phyloP scores from a whole-genome alignment of 2,329 filamentous ascomycete species.

The Claviceps arundinis region DNA sequence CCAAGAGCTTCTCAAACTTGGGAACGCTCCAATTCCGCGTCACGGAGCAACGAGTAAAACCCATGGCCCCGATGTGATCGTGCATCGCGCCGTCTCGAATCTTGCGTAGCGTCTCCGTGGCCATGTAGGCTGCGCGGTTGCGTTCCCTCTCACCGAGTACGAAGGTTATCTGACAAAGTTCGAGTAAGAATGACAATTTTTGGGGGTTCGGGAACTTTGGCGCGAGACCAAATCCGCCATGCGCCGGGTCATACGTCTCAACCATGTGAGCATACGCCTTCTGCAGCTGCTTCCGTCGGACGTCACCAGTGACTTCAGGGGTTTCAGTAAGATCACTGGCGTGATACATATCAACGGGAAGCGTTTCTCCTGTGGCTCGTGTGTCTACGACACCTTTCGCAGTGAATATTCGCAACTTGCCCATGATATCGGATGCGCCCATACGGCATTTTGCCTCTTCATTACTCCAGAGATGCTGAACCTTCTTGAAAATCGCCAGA shows the following conservation, averaged over 20 bases:
- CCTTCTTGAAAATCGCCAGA: slow-evolving; percentile 67
- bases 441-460: slow-evolving; percentile 73
- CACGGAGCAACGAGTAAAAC: slow-evolving; percentile 66
- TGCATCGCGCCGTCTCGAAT: slow-evolving; percentile 47
- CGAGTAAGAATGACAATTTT: slow-evolving; percentile 70
- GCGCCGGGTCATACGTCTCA: slow-evolving; percentile 62
- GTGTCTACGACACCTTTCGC: slow-evolving; percentile 64
- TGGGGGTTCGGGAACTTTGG: slow-evolving; percentile 87
- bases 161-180: slow-evolving; percentile 55
- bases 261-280: slow-evolving; percentile 76
- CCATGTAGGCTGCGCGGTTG: slow-evolving; percentile 62
- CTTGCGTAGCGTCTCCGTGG: slow-evolving; percentile 62
- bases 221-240: slow-evolving; percentile 67
- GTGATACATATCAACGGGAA: slow-evolving; percentile 11
- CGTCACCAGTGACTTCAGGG: slow-evolving; percentile 8
- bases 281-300: slow-evolving; percentile 84
- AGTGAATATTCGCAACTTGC: slow-evolving; percentile 73
- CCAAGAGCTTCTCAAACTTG: slow-evolving; percentile 95
- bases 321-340: background rate
- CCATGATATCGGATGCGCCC: slow-evolving; percentile 70
- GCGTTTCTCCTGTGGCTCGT: slow-evolving; percentile 18
- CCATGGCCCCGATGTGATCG: slow-evolving; percentile 37
- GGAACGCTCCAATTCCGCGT: slow-evolving; percentile 88
- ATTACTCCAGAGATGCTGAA: slow-evolving; percentile 62
- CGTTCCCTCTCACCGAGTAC: slow-evolving; percentile 79